These are phyloP conservation scores for Coniochaeta sp. DNA, from an alignment of 2,329 filamentous ascomycete genomes.

Conservation along the genomic window DNA sequence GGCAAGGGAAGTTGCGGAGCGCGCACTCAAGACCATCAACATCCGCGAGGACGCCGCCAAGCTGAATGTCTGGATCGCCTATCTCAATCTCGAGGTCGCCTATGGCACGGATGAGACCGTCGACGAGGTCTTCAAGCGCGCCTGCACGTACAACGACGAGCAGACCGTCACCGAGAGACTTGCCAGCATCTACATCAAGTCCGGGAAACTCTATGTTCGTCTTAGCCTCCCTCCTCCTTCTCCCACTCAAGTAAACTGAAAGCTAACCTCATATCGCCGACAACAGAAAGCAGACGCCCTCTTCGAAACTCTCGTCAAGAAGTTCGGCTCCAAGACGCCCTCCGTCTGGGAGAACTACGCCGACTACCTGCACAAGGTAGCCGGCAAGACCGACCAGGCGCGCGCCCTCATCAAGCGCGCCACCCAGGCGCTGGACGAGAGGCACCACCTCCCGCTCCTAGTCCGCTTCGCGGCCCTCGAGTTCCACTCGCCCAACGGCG, in stretches of 20 bases:
- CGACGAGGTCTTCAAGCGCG: slow-evolving; percentile 82
- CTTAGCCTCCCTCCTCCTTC: not conserved
- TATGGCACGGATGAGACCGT: slow-evolving; percentile 79
- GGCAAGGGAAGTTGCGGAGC: slow-evolving; percentile 82
- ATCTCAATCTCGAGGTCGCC: slow-evolving; percentile 87
- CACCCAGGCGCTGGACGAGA: slow-evolving; percentile 69
- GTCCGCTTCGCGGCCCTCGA: slow-evolving; percentile 87
- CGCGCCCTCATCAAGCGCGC: slow-evolving; percentile 76
- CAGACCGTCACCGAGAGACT: slow-evolving; percentile 85
- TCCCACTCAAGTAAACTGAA: not conserved
- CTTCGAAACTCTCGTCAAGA: slow-evolving; percentile 82
- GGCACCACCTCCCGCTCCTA: slow-evolving; percentile 65
- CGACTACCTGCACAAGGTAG: slow-evolving; percentile 76
- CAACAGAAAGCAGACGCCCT: slow-evolving; percentile 76
- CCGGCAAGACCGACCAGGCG: slow-evolving; percentile 62
- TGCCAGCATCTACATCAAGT: slow-evolving; percentile 91
- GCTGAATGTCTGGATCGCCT: slow-evolving; percentile 89
- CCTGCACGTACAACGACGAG: slow-evolving; percentile 88
- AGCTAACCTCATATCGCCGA: not conserved
- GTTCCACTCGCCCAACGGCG: slow-evolving; percentile 75
- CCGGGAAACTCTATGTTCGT: slow-evolving; percentile 67
- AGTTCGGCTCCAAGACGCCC: slow-evolving; percentile 73
- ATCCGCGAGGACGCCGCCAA: slow-evolving; percentile 89
- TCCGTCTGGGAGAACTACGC: slow-evolving; percentile 93
- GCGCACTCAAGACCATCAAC: slow-evolving; percentile 84